Conservation (phyloP, 345 rosid species). For the Triadica sebifera region DNA sequence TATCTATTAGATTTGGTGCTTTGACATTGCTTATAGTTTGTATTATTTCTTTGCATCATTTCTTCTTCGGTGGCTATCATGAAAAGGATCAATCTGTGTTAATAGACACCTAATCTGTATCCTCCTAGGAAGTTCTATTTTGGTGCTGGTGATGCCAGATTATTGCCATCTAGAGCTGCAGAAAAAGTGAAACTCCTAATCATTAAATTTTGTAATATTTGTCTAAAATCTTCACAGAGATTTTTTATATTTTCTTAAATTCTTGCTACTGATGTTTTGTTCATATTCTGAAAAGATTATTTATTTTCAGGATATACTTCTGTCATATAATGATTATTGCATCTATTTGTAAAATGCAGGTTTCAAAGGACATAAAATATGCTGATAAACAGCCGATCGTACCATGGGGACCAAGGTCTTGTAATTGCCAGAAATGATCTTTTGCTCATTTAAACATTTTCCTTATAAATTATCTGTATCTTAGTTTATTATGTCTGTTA, state of each 20-base stretch:
- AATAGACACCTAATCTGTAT: neutral
- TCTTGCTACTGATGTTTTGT: neutral
- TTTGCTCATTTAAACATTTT: neutral
- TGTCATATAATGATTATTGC: conserved; percentile 7
- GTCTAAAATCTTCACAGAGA: neutral
- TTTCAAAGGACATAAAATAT: conserved; percentile 90
- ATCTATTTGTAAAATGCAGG: conserved; percentile 48
- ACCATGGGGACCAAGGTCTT: conserved; percentile 98
- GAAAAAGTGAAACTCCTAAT: too few species aligned
- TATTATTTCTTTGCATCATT: neutral
- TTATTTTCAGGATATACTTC: conserved; percentile 4
- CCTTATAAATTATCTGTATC: neutral
- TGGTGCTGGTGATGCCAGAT: neutral
- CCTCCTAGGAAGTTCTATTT: neutral
- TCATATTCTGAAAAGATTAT: neutral
- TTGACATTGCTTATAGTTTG: neutral
- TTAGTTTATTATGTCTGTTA: neutral
- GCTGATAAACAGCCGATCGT: conserved; percentile 96
- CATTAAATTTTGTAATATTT: neutral
- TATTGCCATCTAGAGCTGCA: neutral
- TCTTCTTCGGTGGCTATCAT: neutral
- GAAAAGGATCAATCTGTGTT: neutral
- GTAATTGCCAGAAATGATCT: neutral
- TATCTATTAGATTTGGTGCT: neutral
- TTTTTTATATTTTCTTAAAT: neutral